Evolutionary conservation across 208 protist species (phyloP), one percentile per base, ranked within the genome.

Genomic region (Spongospora subterranea): DNA sequence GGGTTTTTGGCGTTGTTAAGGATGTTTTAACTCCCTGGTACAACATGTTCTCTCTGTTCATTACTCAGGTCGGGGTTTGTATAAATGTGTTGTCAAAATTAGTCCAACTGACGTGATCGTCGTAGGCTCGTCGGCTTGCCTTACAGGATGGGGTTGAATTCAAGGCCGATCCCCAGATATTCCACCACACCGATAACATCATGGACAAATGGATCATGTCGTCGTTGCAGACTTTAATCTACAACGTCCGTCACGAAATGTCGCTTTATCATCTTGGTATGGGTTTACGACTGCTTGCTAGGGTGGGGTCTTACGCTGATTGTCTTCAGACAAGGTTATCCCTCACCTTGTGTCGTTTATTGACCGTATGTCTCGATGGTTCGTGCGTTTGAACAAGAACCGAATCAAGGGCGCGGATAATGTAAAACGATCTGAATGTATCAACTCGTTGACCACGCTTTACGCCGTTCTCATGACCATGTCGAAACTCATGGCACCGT

Each of bases 181-280:
- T 88, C n/a, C 24, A 89, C 41, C 35, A 6, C 43, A 92, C 93
- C 40, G 0, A 66, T 20, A 94, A 93, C 90, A 94, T 97, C 65
- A 99, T 99, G 97, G 98, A 99, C 95, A 95, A 95, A 89, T 99
- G 99, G 99, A 99, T 99, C 90, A 92, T 99, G 13, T 96, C 98
- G 6, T 95, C 94, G 0, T 96, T 96, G 40, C 94, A 98, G 90
- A 94, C 94, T 17, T 94, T 99, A 24, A 93, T 99, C 60, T 92
- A 93, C 53, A 97, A 97, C 93, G 97, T 99, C n/a, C 94, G 95
- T 89, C 40, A 93, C 89, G 98, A 99, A 93, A 99, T 99, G 98
- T 6, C 13, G 32, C 43, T 89, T 13, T 89, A 65, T 43, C 92
- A 94, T 43, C 89, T 94, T 71, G 38, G 45, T 39, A 38, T 1